Evolutionary conservation across 352 stramenopile genomes (phyloP), one percentile per base, ranked within the genome.

Genomic region (Globisporangium nagaii): DNA sequence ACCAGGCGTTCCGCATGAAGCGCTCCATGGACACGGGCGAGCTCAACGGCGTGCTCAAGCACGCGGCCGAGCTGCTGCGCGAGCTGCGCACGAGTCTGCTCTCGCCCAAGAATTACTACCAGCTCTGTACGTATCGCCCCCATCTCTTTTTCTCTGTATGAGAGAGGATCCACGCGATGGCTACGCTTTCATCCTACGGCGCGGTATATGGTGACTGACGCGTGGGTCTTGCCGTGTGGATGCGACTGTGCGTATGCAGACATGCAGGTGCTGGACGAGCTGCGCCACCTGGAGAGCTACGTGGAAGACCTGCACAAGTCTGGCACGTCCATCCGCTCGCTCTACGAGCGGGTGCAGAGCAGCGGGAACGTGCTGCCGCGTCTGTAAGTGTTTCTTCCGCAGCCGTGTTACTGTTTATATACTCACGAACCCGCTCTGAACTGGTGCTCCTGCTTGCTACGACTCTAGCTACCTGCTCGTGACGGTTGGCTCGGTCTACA

Each of bases 41-140:
- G 56, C 73, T 95, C 34, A 63, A 81, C 20, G 69, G 64, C 7
- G 82, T 90, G 49, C 76, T 97, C 22, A 88, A 93, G 39, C 72
- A 92, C 61, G 84, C 86, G 11, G 78, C 75, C 13, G 76, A 94
- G 30, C 68, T 96, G 61, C 71, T 97, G 45, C 72, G 79, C 22
- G 87, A 97, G 65, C 65, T 97, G 59, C 82, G 84, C 53, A 94
- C 83, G 49, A 87, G 74, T 46, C 65, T 89, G 32, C 71, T 99
- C n/a, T 97, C 89, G 24, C 97, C 97, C 20, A 98, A 98, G 66
- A 98, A 98, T 65, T 99, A 99, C 77, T 99, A 99, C 73, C 94
- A 99, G 68, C 81, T 99, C 32, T 99, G 98, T 92, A 96, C 94
- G 80, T 59, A 30, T 13, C 13, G 17, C 7, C 6, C 24, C 45